Evolutionary conservation across 129 eudicot species (phyloP), one percentile per base, ranked within the genome.

Genomic region (Centaurea solstitialis): DNA sequence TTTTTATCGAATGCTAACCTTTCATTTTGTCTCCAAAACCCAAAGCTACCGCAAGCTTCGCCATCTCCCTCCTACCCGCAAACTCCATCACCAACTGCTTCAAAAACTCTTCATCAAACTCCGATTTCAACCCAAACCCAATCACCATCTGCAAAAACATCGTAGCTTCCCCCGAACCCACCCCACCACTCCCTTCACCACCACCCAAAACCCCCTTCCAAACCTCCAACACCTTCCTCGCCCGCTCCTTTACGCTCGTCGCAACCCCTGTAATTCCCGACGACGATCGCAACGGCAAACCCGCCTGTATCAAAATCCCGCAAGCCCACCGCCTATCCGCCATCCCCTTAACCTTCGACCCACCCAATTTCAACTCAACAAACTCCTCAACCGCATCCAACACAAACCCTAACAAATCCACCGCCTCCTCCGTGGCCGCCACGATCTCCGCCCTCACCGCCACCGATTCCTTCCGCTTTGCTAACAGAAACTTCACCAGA

Each of bases 271-370:
- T 37, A n/a, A n/a, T 53, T 13, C n/a, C n/a, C n/a, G n/a, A 10
- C 40, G 40, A 12, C 18, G 76, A 20, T 13, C 20, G 59, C 78
- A 74, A 7, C 0, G 87, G 78, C 81, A 87, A 82, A 24, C 68
- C 79, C 12, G 80, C 82, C 26, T 78, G 84, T 21, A 87, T 77
- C 66, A 89, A 41, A 45, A 82, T 33, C 68, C 86, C 87, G 70
- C 85, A 85, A 6, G 87, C 91, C 93, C 93, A 87, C 47, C 93
- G 64, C 76, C 87, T 73, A 75, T 89, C 90, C 4, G 89, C 89
- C 85, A 83, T 73, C 53, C 91, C 87, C 21, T 35, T 72, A 68
- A 77, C 80, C 43, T 53, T 87, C 3, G 2, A 23, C 43, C 79
- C 86, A 41, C 80, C 86, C 73, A 33, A 41, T 75, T 85, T 89